These are phyloP conservation scores for Boletus semigastroideus DNA, from an alignment of 1,284 basidiomycete species.

Conservation along the genomic window DNA sequence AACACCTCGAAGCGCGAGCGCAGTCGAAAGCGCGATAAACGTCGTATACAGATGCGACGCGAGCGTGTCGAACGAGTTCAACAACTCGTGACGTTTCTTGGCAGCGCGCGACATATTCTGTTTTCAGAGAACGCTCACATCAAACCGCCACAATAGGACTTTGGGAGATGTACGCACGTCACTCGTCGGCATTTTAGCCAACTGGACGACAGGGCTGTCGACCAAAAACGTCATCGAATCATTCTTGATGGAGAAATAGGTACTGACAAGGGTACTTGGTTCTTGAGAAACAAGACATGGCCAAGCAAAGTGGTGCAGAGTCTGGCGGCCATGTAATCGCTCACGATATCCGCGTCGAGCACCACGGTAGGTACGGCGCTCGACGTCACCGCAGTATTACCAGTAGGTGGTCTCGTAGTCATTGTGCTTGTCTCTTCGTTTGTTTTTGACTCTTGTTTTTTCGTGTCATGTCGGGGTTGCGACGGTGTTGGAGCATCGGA, in stretches of 20 bases:
- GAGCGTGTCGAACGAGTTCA: conserved; percentile 66
- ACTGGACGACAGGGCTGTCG: conserved; percentile 60
- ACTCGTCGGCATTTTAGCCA: conserved; percentile 47
- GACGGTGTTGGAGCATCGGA: neutral
- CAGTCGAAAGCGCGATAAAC: conserved; percentile 65
- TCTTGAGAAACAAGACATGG: conserved; percentile 72
- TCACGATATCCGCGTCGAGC: conserved; percentile 51
- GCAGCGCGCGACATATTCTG: conserved; percentile 45
- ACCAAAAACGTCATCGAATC: neutral
- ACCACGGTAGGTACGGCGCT: conserved; percentile 41
- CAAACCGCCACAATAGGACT: neutral
- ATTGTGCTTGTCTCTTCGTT: neutral
- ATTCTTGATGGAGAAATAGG: neutral
- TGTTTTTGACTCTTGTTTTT: neutral
- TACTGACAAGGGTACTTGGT: conserved; percentile 73
- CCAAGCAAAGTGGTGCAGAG: conserved; percentile 60
- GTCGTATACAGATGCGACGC: conserved; percentile 70
- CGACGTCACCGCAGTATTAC: neutral
- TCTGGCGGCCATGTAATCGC: conserved; percentile 56
- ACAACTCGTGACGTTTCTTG: conserved; percentile 59
- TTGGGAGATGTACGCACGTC: conserved; percentile 19
- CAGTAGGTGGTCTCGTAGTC: neutral
- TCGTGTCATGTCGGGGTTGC: neutral
- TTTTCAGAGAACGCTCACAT: neutral
- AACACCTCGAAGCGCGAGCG: conserved; percentile 43